These are phyloP conservation scores for Hortiboletus campestris DNA, from an alignment of 768 basidiomycete species.

Conservation along the genomic window DNA sequence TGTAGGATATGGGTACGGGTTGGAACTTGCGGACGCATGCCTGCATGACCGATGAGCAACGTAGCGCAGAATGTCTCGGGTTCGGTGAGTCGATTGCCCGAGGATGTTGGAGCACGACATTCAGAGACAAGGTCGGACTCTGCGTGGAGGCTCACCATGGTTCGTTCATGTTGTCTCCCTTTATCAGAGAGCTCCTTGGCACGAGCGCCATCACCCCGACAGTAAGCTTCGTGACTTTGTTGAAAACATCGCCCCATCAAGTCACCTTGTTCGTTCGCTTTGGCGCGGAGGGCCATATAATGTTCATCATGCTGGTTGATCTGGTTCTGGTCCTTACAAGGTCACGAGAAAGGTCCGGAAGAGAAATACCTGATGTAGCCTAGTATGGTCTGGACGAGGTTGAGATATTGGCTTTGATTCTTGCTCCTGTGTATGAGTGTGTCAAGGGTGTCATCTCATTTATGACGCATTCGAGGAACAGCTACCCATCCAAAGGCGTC, in stretches of 20 bases:
- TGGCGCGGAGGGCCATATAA: conserved; percentile 68
- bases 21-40: conserved; percentile 21
- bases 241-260: conserved; percentile 70
- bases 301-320: conserved; percentile 66
- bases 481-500: neutral
- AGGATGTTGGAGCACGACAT: conserved; percentile 9
- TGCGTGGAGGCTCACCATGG: conserved; percentile 61
- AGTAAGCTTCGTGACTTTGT: conserved; percentile 74
- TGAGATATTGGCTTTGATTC: conserved; percentile 14
- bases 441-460: conserved; percentile 4
- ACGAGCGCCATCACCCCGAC: conserved; percentile 63
- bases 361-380: conserved; percentile 16
- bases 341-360: neutral
- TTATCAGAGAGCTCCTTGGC: conserved; percentile 82
- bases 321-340: conserved; percentile 51
- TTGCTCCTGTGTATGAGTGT: conserved; percentile 13
- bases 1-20: conserved; percentile 51
- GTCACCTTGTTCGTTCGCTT: conserved; percentile 79
- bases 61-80: conserved; percentile 5
- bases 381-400: conserved; percentile 17
- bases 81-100: neutral
- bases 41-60: conserved; percentile 11
- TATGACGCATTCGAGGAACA: neutral
- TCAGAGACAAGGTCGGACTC: neutral
- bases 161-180: conserved; percentile 74